phyloP scores from a whole-genome alignment of 345 rosid genomes.

The Hibiscus trionum region DNA sequence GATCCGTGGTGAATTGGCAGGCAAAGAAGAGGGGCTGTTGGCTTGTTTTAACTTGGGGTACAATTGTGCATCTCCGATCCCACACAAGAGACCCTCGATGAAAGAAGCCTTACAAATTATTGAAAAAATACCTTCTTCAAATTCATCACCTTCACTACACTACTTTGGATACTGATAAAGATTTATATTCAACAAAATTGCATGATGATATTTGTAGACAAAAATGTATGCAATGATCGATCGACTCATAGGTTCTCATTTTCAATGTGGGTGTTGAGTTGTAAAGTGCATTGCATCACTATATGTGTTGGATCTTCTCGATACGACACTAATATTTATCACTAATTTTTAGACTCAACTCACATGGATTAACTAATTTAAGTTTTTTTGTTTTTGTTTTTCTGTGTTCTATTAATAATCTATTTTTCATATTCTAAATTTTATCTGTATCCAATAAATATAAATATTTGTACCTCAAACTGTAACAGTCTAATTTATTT shows the following conservation, averaged over 20 bases:
- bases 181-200: not conserved
- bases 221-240: slow-evolving; percentile 19
- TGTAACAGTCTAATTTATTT: no score
- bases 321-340: not conserved
- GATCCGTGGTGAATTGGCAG: slow-evolving; percentile 73
- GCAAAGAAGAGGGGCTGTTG: slow-evolving; percentile 69
- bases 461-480: no score
- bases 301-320: not conserved
- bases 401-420: no score
- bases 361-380: no score
- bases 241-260: slow-evolving; percentile 16
- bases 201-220: slow-evolving; percentile 12
- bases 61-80: slow-evolving; percentile 75
- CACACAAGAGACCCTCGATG: slow-evolving; percentile 86
- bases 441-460: no score
- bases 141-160: slow-evolving; percentile 24
- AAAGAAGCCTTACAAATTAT: slow-evolving; percentile 77
- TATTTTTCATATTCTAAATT: no score
- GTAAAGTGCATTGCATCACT: not conserved
- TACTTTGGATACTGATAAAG: slow-evolving; percentile 26
- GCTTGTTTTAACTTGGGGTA: slow-evolving; percentile 71
- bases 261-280: not conserved
- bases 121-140: slow-evolving; percentile 49
- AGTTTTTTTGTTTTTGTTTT: no score
- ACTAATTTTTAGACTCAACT: not conserved